Evolutionary conservation across 306 rosid genomes (phyloP).

Genomic region (Gleditsia sinensis): DNA sequence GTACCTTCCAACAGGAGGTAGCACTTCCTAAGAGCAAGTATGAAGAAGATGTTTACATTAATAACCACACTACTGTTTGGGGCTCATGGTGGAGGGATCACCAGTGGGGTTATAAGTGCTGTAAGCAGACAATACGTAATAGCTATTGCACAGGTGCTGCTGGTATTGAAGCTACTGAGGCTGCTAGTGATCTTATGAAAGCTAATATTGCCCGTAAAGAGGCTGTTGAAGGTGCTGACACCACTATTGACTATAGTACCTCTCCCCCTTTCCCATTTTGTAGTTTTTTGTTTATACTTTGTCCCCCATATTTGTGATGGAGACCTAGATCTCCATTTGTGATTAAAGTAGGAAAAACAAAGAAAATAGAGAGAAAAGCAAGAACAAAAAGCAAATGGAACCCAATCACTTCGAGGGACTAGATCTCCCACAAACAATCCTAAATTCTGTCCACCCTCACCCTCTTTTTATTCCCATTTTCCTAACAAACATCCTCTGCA

Average conservation of each 20-base stretch:
- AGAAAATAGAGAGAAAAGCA: too few species aligned
- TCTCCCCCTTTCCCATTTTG: not conserved
- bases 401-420: too few species aligned
- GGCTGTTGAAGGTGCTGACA: constrained; percentile 42
- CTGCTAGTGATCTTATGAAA: constrained; percentile 69
- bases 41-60: constrained; percentile 58
- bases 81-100: constrained; percentile 86
- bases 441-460: too few species aligned
- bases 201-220: constrained; percentile 79
- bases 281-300: not conserved
- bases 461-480: too few species aligned
- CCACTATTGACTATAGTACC: not conserved
- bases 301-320: not conserved
- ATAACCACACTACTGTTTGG: constrained; percentile 72
- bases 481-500: too few species aligned
- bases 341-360: too few species aligned
- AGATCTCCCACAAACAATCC: too few species aligned
- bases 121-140: constrained; percentile 57
- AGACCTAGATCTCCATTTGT: too few species aligned
- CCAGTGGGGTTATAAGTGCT: constrained; percentile 80
- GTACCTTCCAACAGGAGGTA: constrained; percentile 43
- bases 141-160: constrained; percentile 66
- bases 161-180: constrained; percentile 66
- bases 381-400: too few species aligned
- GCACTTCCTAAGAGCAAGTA: constrained; percentile 64